Evolutionary conservation across 345 rosid genomes (phyloP).

Genomic region (Ceriops decandra): DNA sequence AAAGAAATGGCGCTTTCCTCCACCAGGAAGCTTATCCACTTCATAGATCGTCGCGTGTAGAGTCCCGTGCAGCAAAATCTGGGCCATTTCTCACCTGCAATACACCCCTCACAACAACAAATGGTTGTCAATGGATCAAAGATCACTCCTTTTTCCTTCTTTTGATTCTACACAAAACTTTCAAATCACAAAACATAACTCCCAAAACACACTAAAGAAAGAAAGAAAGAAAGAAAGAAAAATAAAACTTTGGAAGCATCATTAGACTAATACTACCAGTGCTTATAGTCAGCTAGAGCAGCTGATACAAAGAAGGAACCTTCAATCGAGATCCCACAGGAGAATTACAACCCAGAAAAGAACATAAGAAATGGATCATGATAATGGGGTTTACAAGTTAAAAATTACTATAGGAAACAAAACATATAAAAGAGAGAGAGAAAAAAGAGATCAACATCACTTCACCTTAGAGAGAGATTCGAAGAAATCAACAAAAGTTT

Average conservation of each 20-base stretch:
- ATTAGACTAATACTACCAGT: background rate
- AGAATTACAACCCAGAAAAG: background rate
- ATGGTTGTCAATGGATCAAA: too few relatives aligned
- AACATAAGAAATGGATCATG: background rate
- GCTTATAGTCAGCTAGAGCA: background rate
- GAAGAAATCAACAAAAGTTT: background rate
- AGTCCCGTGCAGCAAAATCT: conserved; percentile 68
- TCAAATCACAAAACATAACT: too few relatives aligned
- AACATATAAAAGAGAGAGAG: background rate
- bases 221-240: background rate
- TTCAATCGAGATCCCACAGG: background rate
- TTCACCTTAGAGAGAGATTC: background rate
- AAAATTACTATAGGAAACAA: background rate
- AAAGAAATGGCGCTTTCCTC: conserved; percentile 54
- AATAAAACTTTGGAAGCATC: background rate
- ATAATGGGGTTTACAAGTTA: background rate
- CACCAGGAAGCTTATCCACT: conserved; percentile 58
- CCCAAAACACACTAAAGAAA: background rate
- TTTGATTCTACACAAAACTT: too few relatives aligned
- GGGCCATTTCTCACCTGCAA: conserved; percentile 61
- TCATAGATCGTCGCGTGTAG: conserved; percentile 89
- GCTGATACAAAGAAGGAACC: background rate
- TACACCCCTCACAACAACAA: background rate
- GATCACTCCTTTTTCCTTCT: too few relatives aligned
- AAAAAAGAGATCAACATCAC: background rate